Conservation (phyloP, 1,139 yeast species). For the Lodderomyces oxycetoniae region DNA sequence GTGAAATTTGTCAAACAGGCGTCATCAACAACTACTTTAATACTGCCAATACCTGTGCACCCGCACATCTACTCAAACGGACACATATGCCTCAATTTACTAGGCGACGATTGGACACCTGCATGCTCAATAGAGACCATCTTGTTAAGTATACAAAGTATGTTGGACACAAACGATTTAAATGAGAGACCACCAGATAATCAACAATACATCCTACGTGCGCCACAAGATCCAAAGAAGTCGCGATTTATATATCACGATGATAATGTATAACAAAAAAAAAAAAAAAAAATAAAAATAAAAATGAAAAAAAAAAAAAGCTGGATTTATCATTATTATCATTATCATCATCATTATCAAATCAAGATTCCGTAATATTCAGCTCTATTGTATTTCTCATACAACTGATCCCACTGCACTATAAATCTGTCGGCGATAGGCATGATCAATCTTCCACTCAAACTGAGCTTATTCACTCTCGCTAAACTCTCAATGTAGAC, state of each 20-base stretch:
- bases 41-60: conserved; percentile 50
- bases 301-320: too few species aligned
- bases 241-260: conserved; percentile 53
- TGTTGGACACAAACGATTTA: conserved; percentile 49
- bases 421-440: conserved; percentile 72
- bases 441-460: conserved; percentile 67
- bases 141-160: conserved; percentile 58
- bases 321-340: too few species aligned
- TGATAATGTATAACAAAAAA: conserved; percentile 30
- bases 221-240: conserved; percentile 55
- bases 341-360: not conserved
- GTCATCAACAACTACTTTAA: conserved; percentile 11
- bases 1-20: conserved; percentile 44
- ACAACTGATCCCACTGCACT: conserved; percentile 85
- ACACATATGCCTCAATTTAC: conserved; percentile 60
- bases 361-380: conserved; percentile 78
- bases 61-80: conserved; percentile 75
- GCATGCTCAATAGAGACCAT: conserved; percentile 55
- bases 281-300: too few species aligned
- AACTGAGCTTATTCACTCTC: conserved; percentile 68
- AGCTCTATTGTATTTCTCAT: conserved; percentile 50
- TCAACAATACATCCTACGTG: conserved; percentile 40
- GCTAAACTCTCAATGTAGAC: conserved; percentile 88
- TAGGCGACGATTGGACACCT: conserved; percentile 73
- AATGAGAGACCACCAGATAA: conserved; percentile 55